Evolutionary conservation across 768 basidiomycete species (phyloP).

Genomic region (Pleurotus tuoliensis): DNA sequence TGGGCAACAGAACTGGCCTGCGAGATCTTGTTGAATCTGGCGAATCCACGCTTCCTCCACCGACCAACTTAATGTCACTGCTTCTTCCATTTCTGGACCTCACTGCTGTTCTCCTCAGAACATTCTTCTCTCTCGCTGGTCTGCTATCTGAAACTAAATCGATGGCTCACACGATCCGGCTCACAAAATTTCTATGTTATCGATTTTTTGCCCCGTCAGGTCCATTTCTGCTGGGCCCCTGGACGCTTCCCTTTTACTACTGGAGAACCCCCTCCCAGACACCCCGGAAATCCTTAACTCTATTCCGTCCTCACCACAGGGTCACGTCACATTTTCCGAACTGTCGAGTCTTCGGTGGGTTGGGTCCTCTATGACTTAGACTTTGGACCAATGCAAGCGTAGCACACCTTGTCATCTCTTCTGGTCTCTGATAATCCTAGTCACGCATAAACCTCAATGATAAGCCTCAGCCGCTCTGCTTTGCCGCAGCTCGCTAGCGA

Average conservation of each 20-base stretch:
- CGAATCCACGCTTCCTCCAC: conserved; percentile 2
- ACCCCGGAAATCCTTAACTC: not conserved
- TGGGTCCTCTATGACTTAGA: no score
- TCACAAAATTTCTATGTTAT: not conserved
- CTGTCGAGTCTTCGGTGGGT: no score
- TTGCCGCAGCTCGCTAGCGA: no score
- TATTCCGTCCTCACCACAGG: not conserved
- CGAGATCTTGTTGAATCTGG: not conserved
- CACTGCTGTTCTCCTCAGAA: conserved; percentile 3
- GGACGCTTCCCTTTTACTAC: no score
- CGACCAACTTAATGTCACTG: not conserved
- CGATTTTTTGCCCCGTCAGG: not conserved
- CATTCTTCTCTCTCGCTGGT: conserved; percentile 1
- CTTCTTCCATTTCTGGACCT: conserved; percentile 3
- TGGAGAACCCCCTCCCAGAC: not conserved
- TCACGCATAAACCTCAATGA: no score
- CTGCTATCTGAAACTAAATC: not conserved
- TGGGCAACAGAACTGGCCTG: not conserved
- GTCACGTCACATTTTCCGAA: not conserved
- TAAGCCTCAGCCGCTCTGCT: no score
- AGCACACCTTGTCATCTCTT: no score
- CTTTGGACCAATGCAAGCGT: no score
- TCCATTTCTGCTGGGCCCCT: not conserved
- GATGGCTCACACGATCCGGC: not conserved
- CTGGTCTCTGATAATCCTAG: no score